A percentile compares a stretch with the other conserved stretches of the same genome.
These are phyloP conservation scores for Penicillium sp. DNA, from an alignment of 2,329 filamentous ascomycete species.

Conservation along the genomic window DNA sequence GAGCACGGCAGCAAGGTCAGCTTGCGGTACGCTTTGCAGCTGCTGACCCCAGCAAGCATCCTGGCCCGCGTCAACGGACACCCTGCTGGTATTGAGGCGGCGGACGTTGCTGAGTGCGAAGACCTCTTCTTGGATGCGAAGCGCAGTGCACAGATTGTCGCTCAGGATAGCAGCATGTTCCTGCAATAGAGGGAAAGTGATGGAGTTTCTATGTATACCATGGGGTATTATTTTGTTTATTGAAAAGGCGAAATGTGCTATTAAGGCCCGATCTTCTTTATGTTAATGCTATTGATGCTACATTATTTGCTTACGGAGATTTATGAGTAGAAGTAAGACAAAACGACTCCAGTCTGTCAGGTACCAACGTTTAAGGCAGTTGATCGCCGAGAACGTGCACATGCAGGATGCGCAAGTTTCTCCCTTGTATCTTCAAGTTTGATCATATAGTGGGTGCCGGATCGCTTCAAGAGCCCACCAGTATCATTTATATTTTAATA, in stretches of 20 bases:
- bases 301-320: not conserved
- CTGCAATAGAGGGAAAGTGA: conserved; percentile 46
- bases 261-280: conserved; percentile 19
- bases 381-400: not conserved
- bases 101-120: conserved; percentile 78
- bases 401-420: not conserved
- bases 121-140: conserved; percentile 81
- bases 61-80: conserved; percentile 81
- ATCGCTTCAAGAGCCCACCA: not conserved
- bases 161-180: conserved; percentile 65
- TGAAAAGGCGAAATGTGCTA: conserved; percentile 27
- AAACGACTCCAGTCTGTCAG: not conserved
- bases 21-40: conserved; percentile 87
- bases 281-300: conserved; percentile 26
- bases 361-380: not conserved
- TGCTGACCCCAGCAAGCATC: conserved; percentile 87
- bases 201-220: conserved; percentile 25
- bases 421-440: not conserved
- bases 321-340: not conserved
- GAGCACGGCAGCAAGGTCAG: conserved; percentile 86
- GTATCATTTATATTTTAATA: not conserved
- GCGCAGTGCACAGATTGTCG: conserved; percentile 71
- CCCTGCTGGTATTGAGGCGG: conserved; percentile 68
- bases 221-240: conserved; percentile 16
- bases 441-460: not conserved